These are phyloP conservation scores for Apostasia shenzhenica DNA, from an alignment of 106 monocot genomes.

Conservation along the genomic window DNA sequence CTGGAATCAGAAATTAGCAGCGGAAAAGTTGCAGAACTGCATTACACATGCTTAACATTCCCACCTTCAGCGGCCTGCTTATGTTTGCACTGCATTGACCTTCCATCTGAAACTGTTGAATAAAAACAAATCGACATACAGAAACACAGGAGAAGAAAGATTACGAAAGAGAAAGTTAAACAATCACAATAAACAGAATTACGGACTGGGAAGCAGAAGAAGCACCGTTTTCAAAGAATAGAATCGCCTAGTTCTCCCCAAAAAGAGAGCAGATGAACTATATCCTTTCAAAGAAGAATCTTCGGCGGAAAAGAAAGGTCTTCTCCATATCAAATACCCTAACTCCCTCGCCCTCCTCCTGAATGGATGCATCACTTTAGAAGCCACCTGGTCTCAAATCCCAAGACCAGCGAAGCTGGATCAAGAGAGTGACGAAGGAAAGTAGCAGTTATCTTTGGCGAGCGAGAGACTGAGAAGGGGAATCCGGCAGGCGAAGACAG, in stretches of 20 bases:
- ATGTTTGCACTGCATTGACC: not conserved
- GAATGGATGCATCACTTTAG: not conserved
- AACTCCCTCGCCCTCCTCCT: slow-evolving; percentile 6
- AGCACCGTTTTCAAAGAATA: not conserved
- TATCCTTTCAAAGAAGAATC: not conserved
- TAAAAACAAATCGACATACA: not conserved
- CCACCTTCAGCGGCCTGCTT: not conserved
- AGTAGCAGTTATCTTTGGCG: too few relatives aligned
- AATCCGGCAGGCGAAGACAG: too few relatives aligned
- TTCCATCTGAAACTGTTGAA: not conserved
- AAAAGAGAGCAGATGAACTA: not conserved
- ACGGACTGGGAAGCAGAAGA: not conserved
- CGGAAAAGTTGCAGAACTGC: not conserved
- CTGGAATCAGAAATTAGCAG: not conserved
- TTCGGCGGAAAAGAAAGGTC: not conserved
- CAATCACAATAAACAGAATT: not conserved
- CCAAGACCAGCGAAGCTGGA: too few relatives aligned
- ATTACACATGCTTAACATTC: not conserved
- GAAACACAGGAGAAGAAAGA: too few relatives aligned
- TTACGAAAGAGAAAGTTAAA: not conserved
- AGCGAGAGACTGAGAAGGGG: too few relatives aligned
- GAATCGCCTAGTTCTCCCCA: not conserved
- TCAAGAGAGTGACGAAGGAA: too few relatives aligned
- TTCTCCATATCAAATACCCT: not conserved
- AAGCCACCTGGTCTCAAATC: not conserved